Evolutionary conservation across 768 basidiomycete genomes (phyloP), one percentile per base, ranked within the genome.

Genomic region (Boletus barrowsii): DNA sequence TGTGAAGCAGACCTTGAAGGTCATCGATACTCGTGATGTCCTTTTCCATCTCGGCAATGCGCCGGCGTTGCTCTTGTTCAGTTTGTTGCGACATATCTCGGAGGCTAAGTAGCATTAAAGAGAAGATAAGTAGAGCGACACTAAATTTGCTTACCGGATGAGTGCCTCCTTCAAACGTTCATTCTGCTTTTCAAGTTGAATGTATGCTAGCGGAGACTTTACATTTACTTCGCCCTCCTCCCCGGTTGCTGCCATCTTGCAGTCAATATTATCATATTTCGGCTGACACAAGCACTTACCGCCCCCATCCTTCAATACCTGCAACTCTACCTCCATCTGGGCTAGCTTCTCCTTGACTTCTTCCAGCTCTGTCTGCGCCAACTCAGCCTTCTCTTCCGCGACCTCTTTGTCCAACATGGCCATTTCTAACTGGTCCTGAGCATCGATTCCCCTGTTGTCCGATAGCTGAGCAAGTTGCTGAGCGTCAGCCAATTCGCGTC

Each of bases 141-240:
- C 15, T 29, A 10, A 22, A 9, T 15, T 26, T 5, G 64, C 79
- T 35, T 41, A 93, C 89, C 86, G 81, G 51, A 96, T 79, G 10
- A 98, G 77, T 13, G 97, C 97, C 65, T 98, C 97, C 71, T 97
- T 98, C 51, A 99, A 73, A 15, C 97, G 75, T 65, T 93, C 93
- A 58, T 98, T 99, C 66, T 98, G 96, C 68, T 92, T 97, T 75
- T 98, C 95, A 1, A 99, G 83, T 66, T 98, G 96, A 17, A 88
- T 79, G 69, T 86, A 83, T 29, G 83, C 83, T 56, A 90, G 62
- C 5, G 87, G 83, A 59, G 79, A 76, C 63, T 85, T 86, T 7
- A 74, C 73, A 29, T 61, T 72, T 4, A 66, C 65, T 17, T 72
- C 67, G 11, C 59, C 66, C 35, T 65, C 72, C 29, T 69, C 72